Conservation (phyloP, 208 protist species). For the Herpetomonas samuelpessoai region DNA sequence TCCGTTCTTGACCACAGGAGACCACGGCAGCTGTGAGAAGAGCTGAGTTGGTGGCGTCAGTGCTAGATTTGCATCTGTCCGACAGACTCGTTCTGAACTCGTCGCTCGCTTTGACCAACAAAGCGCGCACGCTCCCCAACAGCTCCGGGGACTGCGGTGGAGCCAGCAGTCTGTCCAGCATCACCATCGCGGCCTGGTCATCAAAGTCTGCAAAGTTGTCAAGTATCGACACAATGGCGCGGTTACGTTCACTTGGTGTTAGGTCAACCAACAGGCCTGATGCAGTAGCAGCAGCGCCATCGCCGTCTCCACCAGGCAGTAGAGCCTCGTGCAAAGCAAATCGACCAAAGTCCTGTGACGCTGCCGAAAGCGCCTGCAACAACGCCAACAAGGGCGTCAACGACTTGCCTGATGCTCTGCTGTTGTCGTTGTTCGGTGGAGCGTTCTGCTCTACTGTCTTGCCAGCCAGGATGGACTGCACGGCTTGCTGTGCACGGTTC, state of each 20-base stretch:
- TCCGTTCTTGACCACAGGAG: background rate
- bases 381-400: too few relatives aligned
- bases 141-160: background rate
- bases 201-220: background rate
- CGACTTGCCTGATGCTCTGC: too few relatives aligned
- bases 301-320: too few relatives aligned
- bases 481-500: background rate
- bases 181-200: background rate
- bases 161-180: background rate
- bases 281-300: too few relatives aligned
- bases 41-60: background rate
- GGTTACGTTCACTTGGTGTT: background rate
- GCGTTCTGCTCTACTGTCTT: too few relatives aligned
- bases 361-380: background rate
- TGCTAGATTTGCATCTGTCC: too few relatives aligned
- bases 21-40: background rate
- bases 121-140: background rate
- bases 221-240: background rate
- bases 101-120: background rate
- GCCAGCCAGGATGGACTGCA: too few relatives aligned
- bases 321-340: background rate
- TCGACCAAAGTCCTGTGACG: background rate
- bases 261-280: too few relatives aligned
- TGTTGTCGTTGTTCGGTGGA: too few relatives aligned
- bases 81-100: background rate